Conservation (phyloP, 1,284 basidiomycete species). For the Macrocybe sp. region DNA sequence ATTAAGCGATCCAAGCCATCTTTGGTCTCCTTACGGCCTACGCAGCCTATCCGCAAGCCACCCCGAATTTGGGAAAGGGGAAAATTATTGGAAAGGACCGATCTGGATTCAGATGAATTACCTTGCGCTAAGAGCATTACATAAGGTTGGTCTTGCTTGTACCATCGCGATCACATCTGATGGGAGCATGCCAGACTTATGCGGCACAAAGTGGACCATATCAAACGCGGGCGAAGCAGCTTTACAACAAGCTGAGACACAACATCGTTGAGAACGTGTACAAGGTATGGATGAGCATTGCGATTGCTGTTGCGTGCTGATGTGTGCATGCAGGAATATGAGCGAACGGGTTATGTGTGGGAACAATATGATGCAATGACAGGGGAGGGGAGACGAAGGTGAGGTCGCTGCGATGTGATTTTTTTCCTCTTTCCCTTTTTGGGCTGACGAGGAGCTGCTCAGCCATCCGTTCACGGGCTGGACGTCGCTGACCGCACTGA, state of each 20-base stretch:
- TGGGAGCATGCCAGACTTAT: constrained; percentile 58
- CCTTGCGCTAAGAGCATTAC: constrained; percentile 72
- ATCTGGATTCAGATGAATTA: constrained; percentile 98
- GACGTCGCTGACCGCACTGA: constrained; percentile 78
- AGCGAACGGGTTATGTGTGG: constrained; percentile 92
- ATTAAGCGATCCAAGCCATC: constrained; percentile 71
- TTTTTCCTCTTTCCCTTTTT: too few species aligned
- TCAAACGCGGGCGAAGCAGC: constrained; percentile 65
- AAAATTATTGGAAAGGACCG: constrained; percentile 96
- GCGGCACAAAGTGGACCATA: constrained; percentile 76
- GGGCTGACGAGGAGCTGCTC: constrained; percentile 10
- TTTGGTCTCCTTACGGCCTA: constrained; percentile 90
- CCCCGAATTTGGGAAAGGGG: constrained; percentile 84
- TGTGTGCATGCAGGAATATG: constrained; percentile 70
- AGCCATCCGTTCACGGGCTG: constrained; percentile 94
- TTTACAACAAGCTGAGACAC: constrained; percentile 75
- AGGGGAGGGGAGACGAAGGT: constrained; percentile 84
- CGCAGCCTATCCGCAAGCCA: constrained; percentile 83
- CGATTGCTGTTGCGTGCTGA: constrained; percentile 4
- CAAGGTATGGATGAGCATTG: constrained; percentile 45
- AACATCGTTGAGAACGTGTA: constrained; percentile 86
- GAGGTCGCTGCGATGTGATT: constrained; percentile 14
- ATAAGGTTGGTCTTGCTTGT: constrained; percentile 48
- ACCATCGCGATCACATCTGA: constrained; percentile 4
- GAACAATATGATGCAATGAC: constrained; percentile 89